phyloP scores from a whole-genome alignment of 768 basidiomycete species.

The Lactarius akahatsu region DNA sequence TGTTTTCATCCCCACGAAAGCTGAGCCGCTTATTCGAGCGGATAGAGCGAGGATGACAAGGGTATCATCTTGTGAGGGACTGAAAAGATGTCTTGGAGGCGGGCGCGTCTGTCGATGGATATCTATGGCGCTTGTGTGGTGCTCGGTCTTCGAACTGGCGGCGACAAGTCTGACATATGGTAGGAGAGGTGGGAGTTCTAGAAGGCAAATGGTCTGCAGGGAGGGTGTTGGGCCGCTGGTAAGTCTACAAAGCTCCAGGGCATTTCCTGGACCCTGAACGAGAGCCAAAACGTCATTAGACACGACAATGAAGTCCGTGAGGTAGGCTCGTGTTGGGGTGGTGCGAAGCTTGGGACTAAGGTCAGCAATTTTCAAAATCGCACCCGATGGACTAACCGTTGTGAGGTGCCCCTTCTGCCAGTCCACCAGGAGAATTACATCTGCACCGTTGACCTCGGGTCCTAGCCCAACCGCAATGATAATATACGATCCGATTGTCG shows the following conservation, averaged over 20 bases:
- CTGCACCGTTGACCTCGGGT: background rate
- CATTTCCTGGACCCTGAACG: slow-evolving; percentile 5
- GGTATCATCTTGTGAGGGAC: background rate
- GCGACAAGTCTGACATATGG: slow-evolving; percentile 1
- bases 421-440: slow-evolving; percentile 9
- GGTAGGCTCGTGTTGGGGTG: background rate
- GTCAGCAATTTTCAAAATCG: background rate
- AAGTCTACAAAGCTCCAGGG: slow-evolving; percentile 9
- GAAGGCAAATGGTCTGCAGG: slow-evolving; percentile 1
- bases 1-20: background rate
- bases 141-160: slow-evolving; percentile 8
- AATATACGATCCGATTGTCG: slow-evolving; percentile 1
- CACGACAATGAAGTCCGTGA: slow-evolving; percentile 9
- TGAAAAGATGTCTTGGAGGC: background rate
- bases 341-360: background rate
- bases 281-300: slow-evolving; percentile 14
- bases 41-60: slow-evolving; percentile 2
- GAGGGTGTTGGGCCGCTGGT: background rate
- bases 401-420: slow-evolving; percentile 5
- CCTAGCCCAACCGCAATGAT: slow-evolving; percentile 5
- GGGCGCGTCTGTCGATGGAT: background rate
- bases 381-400: background rate
- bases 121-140: background rate
- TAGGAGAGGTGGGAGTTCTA: slow-evolving; percentile 3
- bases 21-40: background rate